phyloP scores from a whole-genome alignment of 306 rosid species.

The Cucurbita maxima region DNA sequence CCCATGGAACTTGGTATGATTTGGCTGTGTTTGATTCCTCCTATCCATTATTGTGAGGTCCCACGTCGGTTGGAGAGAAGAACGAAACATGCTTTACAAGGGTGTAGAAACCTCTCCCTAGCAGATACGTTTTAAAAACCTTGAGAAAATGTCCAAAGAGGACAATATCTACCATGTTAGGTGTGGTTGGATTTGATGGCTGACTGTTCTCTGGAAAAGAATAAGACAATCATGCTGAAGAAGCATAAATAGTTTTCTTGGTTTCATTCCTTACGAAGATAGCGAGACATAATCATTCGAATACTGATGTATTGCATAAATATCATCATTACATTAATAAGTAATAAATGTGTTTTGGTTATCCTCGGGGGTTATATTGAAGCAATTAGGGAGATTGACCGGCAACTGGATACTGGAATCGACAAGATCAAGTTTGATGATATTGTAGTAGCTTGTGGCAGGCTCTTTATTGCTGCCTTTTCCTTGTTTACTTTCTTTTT shows the following conservation, averaged over 20 bases:
- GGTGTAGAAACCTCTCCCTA: no score
- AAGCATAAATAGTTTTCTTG: not conserved
- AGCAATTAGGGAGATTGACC: constrained; percentile 69
- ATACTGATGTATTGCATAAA: not conserved
- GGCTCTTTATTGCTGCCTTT: constrained; percentile 27
- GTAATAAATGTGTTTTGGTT: not conserved
- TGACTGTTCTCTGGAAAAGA: not conserved
- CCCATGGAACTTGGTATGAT: constrained; percentile 80
- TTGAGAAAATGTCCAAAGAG: no score
- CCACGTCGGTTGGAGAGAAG: no score
- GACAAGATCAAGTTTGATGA: constrained; percentile 54
- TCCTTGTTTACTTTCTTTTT: not conserved
- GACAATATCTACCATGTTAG: not conserved
- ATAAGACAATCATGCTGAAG: not conserved
- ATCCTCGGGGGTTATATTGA: constrained; percentile 80
- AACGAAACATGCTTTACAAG: no score
- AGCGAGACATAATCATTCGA: not conserved
- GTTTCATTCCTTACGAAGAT: not conserved
- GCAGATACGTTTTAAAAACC: no score
- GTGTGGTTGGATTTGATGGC: not conserved
- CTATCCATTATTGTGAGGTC: no score
- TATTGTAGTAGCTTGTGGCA: constrained; percentile 91
- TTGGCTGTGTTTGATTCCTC: constrained; percentile 3
- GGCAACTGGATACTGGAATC: constrained; percentile 45
- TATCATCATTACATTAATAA: not conserved